Conservation (phyloP, 768 basidiomycete genomes). For the Phlebiopsis gigantea region DNA sequence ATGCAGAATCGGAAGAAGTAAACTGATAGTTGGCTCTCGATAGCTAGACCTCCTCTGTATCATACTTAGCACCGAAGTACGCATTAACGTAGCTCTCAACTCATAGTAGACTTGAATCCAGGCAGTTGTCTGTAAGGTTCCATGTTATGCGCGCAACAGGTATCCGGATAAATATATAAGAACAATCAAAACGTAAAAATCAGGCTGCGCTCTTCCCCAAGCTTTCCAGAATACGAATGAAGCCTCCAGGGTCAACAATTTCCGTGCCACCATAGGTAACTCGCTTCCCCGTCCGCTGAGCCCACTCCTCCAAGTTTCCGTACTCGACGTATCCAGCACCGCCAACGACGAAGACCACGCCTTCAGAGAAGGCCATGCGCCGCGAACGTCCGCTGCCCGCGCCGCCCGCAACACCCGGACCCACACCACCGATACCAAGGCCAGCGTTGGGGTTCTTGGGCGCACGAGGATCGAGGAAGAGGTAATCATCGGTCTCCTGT, state of each 20-base stretch:
- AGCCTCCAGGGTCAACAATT: conserved; percentile 84
- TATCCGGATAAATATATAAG: neutral
- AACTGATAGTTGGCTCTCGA: neutral
- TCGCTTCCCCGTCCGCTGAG: conserved; percentile 69
- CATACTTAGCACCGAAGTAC: too few species aligned
- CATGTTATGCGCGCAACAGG: neutral
- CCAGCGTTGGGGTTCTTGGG: conserved; percentile 48
- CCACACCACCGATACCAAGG: conserved; percentile 41
- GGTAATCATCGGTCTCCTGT: conserved; percentile 93
- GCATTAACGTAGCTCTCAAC: too few species aligned
- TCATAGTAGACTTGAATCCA: too few species aligned
- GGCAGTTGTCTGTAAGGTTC: too few species aligned
- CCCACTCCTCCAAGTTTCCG: conserved; percentile 95
- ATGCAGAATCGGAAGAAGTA: conserved; percentile 60
- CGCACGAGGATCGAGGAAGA: conserved; percentile 89
- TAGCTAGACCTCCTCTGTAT: neutral
- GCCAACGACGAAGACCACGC: conserved; percentile 91
- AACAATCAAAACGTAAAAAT: neutral
- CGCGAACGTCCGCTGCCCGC: conserved; percentile 33
- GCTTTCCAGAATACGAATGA: conserved; percentile 65
- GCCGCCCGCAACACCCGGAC: conserved; percentile 24
- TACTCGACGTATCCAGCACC: conserved; percentile 98
- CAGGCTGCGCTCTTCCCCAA: conserved; percentile 41
- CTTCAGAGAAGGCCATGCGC: conserved; percentile 80
- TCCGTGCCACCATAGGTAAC: conserved; percentile 96